Percentiles rank a stretch among this genome's conserved stretches.
Conservation (phyloP, 2,329 filamentous ascomycete species). For the Apiospora malaysiana region DNA sequence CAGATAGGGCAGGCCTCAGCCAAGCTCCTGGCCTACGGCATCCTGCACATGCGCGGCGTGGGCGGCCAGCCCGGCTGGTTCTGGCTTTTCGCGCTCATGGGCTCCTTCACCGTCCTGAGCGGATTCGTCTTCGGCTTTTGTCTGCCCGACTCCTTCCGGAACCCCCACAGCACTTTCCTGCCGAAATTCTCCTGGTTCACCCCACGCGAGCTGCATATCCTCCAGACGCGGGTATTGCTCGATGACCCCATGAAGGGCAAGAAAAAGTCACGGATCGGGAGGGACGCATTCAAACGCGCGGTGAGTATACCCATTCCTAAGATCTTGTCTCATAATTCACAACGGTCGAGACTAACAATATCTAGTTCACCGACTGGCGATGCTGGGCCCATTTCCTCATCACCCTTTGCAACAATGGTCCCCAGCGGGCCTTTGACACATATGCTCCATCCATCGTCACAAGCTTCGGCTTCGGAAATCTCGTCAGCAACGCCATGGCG, state of each 20-base stretch:
- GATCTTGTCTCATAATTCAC: neutral
- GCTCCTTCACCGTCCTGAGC: slow-evolving; percentile 37
- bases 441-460: slow-evolving; percentile 39
- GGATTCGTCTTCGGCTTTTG: slow-evolving; percentile 46
- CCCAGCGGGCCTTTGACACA: slow-evolving; percentile 34
- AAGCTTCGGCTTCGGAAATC: slow-evolving; percentile 50
- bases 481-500: slow-evolving; percentile 53
- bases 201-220: slow-evolving; percentile 48
- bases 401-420: slow-evolving; percentile 30
- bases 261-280: slow-evolving; percentile 24
- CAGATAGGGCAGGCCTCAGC: slow-evolving; percentile 56
- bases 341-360: neutral
- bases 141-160: slow-evolving; percentile 44
- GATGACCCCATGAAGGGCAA: slow-evolving; percentile 48
- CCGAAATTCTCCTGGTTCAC: slow-evolving; percentile 48
- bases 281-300: slow-evolving; percentile 42
- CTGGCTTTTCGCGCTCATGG: slow-evolving; percentile 47
- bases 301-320: slow-evolving; percentile 39
- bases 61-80: slow-evolving; percentile 51
- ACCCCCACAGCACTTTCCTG: slow-evolving; percentile 43
- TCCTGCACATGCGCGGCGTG: slow-evolving; percentile 49
- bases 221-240: slow-evolving; percentile 46
- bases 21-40: slow-evolving; percentile 52
- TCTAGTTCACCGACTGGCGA: slow-evolving; percentile 30
- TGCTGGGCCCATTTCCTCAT: slow-evolving; percentile 38